These are phyloP conservation scores for Quambalaria eucalypti DNA, from an alignment of 1,284 basidiomycete species.

Conservation along the genomic window DNA sequence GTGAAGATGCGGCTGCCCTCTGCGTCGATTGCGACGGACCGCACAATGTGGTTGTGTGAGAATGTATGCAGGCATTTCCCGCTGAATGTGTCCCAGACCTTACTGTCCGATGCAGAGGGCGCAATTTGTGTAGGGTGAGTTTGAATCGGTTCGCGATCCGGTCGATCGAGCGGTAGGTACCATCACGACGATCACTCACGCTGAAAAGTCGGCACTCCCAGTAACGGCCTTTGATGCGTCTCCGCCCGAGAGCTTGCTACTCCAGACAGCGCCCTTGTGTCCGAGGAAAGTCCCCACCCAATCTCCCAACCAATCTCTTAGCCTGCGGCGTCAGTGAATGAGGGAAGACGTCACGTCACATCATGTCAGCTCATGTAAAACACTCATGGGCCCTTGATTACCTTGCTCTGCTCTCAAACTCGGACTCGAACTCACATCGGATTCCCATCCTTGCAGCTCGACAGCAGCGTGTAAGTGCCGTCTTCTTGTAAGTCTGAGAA, in stretches of 20 bases:
- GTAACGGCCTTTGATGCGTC: constrained; percentile 66
- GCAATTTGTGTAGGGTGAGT: background rate
- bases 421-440: constrained; percentile 25
- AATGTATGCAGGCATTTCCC: constrained; percentile 82
- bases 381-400: too few relatives aligned
- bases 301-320: constrained; percentile 60
- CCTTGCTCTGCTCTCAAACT: background rate
- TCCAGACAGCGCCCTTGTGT: constrained; percentile 99
- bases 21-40: constrained; percentile 77
- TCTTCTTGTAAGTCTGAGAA: constrained; percentile 70
- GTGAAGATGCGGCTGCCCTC: constrained; percentile 63
- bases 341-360: background rate
- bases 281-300: constrained; percentile 97
- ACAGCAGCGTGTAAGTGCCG: constrained; percentile 41
- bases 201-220: constrained; percentile 93
- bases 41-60: constrained; percentile 94
- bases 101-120: constrained; percentile 55
- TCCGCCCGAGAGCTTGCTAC: constrained; percentile 74
- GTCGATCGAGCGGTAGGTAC: background rate
- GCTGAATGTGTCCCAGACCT: constrained; percentile 93
- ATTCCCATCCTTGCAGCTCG: constrained; percentile 45
- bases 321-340: constrained; percentile 1
- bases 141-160: background rate
- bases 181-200: constrained; percentile 56
- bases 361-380: background rate